Evolutionary conservation across 73 alveolate species (phyloP).

Genomic region (Symbiodinium pilosum): DNA sequence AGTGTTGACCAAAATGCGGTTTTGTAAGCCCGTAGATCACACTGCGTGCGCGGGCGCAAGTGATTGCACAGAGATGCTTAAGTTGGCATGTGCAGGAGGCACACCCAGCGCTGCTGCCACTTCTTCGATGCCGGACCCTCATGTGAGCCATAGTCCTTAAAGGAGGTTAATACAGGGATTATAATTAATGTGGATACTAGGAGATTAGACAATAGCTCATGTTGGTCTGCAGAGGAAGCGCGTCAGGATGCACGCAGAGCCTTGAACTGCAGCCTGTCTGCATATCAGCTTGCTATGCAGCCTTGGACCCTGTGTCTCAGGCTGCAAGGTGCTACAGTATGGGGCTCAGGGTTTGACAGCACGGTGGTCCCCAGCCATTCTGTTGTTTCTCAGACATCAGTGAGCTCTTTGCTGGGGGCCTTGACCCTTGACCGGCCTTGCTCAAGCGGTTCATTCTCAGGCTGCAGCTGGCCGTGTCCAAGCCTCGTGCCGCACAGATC

Average conservation of each 20-base stretch:
- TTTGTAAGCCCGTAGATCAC: neutral
- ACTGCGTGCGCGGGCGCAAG: too few species aligned
- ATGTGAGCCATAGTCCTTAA: too few species aligned
- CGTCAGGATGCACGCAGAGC: too few species aligned
- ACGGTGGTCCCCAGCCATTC: neutral
- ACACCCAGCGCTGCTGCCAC: neutral
- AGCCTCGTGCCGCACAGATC: neutral
- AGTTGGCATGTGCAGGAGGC: neutral
- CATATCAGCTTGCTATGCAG: neutral
- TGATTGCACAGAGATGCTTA: neutral
- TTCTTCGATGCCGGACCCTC: neutral
- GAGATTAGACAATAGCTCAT: too few species aligned
- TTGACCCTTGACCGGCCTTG: too few species aligned
- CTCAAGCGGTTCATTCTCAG: neutral
- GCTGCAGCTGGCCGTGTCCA: neutral
- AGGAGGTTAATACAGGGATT: too few species aligned
- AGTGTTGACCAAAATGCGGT: neutral
- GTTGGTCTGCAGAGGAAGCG: neutral
- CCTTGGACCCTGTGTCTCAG: neutral
- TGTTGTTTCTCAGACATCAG: too few species aligned
- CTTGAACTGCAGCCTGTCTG: too few species aligned
- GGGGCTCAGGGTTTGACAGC: neutral
- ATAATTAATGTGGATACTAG: too few species aligned
- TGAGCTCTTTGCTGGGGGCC: too few species aligned
- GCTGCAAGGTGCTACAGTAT: conserved; percentile 12